Conservation (phyloP, 345 rosid species). For the Camelina hispida region DNA sequence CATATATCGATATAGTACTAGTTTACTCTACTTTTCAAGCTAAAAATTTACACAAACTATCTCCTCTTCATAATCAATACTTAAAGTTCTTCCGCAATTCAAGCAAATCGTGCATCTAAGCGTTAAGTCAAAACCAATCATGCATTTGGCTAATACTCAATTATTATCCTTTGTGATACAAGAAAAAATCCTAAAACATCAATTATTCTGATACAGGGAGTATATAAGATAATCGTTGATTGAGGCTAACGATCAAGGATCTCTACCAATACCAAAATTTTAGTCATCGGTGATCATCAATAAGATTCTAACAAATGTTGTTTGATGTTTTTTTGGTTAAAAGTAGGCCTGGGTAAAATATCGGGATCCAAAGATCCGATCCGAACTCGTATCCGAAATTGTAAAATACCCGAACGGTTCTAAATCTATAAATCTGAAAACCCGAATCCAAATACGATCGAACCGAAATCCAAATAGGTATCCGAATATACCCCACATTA, state of each 20-base stretch:
- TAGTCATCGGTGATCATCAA: not conserved
- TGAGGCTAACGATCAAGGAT: not conserved
- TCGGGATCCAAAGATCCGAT: no score
- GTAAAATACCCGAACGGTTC: no score
- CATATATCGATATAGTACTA: not conserved
- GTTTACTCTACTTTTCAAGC: not conserved
- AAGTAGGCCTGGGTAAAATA: no score
- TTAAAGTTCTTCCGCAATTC: not conserved
- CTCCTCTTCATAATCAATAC: not conserved
- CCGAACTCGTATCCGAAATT: no score
- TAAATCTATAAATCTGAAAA: no score
- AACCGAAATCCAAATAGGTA: no score
- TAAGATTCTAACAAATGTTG: not conserved
- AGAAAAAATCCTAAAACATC: no score
- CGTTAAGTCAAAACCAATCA: not conserved
- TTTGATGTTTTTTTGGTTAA: no score
- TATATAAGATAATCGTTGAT: constrained; percentile 1
- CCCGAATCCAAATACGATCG: no score
- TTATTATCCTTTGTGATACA: no score
- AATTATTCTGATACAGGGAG: no score
- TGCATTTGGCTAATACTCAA: not conserved
- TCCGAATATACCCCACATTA: no score
- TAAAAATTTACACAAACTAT: not conserved
- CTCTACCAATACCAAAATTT: not conserved
- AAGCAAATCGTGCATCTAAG: constrained; percentile 8